Base-by-base conservation (phyloP, 169 alveolate genomes). In the Plasmodium ovale region DNA sequence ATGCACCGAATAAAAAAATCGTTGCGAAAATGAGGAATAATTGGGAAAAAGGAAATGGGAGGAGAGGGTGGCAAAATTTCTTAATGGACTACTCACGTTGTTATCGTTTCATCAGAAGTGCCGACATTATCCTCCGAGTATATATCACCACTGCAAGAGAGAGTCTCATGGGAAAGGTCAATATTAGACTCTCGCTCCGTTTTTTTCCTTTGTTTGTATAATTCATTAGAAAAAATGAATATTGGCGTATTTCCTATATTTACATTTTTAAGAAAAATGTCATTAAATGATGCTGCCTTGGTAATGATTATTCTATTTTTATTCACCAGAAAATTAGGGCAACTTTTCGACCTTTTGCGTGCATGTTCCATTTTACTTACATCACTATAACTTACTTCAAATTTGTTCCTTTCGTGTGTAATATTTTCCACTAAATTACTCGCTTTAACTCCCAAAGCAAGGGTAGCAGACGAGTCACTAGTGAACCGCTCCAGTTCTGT, bases 401-500 rank as follows among this genome's bases (percentile, higher is more conserved):
- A 14, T 47, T n/a, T 3, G 3, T 47, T 47, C 16, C 16, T 68
- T 42, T 68, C 27, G 1, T 33, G 29, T 42, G 39, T 42, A 42
- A 35, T 68, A 51, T 42, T 68, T 25, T 44, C 59, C 21, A 37
- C 39, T 7, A 19, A 25, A 16, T 29, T 68, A 23, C 77, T 68
- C 29, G 19, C 19, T 35, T 37, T 68, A 27, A 68, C 25, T 27
- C 60, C 16, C 4, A 59, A 68, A 19, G 62, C 14, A 0, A 21
- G 27, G 21, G 49, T n/a, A 33, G 59, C 33, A 14, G 77, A 68
- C 19, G 29, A 37, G 31, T n/a, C 58, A 68, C 16, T 68, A n/a
- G 29, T 68, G 59, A 10, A 6, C 23, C 16, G 12, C 35, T 23
- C 29, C 19, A 47, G 33, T 19, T 49, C 16, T 0, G 0, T 31